Conservation (phyloP, 495 filamentous ascomycete genomes). For the Xylaria venustula region DNA sequence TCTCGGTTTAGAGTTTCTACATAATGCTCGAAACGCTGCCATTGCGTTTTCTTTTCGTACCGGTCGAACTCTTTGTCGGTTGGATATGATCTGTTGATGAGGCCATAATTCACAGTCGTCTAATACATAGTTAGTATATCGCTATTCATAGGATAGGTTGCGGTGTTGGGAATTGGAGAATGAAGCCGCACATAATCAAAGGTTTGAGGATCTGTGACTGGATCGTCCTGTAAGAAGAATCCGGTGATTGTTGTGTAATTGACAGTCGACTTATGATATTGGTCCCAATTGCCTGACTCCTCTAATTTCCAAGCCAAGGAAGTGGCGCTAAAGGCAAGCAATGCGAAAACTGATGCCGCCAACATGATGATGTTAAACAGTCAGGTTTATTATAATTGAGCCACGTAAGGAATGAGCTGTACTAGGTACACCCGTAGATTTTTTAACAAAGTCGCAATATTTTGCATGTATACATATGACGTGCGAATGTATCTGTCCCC, state of each 20-base stretch:
- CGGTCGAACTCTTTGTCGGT: conserved; percentile 41
- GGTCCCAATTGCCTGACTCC: conserved; percentile 8
- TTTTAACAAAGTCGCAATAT: too few relatives aligned
- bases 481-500: too few relatives aligned
- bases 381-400: neutral
- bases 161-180: neutral
- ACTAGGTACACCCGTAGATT: neutral
- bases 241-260: conserved; percentile 65
- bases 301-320: too few relatives aligned
- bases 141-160: neutral
- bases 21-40: conserved; percentile 63
- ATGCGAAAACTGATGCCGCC: neutral
- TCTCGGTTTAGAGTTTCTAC: conserved; percentile 55
- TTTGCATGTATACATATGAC: too few relatives aligned
- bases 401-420: neutral
- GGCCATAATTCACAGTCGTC: conserved; percentile 64
- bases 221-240: conserved; percentile 70
- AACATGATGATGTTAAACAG: neutral
- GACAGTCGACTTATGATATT: conserved; percentile 30
- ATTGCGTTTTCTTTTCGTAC: conserved; percentile 52
- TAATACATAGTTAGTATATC: conserved; percentile 21
- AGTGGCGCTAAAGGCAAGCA: conserved; percentile 16
- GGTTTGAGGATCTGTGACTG: conserved; percentile 55
- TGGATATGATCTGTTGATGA: conserved; percentile 59
- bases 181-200: conserved; percentile 62